These are phyloP conservation scores for Kodamaea plutei DNA, from an alignment of 1,139 yeast species.

Conservation along the genomic window DNA sequence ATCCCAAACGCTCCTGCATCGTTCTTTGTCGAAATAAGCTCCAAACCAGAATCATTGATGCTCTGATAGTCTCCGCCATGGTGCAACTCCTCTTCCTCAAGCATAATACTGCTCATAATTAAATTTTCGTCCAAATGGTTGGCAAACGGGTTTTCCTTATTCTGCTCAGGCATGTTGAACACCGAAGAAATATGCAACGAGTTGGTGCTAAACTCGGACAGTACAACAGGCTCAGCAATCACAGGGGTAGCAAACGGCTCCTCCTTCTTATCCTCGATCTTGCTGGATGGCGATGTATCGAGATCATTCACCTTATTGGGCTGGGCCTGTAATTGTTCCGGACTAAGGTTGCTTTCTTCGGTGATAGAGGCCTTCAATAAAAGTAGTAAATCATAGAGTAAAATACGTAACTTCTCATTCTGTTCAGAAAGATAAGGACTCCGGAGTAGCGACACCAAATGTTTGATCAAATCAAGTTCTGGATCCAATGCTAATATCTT, in stretches of 20 bases:
- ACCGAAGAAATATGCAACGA: conserved; percentile 14
- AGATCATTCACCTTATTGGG: background rate
- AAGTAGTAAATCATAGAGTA: conserved; percentile 59
- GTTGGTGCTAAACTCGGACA: background rate
- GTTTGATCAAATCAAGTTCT: conserved; percentile 38
- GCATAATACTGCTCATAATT: conserved; percentile 26
- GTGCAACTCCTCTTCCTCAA: conserved; percentile 33
- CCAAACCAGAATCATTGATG: conserved; percentile 27
- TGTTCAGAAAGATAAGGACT: conserved; percentile 34
- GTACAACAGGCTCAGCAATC: background rate
- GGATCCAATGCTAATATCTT: conserved; percentile 28
- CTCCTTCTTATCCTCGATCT: background rate
- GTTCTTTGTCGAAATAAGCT: conserved; percentile 17
- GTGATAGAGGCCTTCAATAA: conserved; percentile 46
- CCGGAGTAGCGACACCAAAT: conserved; percentile 44
- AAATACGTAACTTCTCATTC: conserved; percentile 51
- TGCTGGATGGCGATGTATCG: background rate
- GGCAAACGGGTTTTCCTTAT: conserved; percentile 23
- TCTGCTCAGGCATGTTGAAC: conserved; percentile 36
- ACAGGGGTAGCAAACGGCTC: background rate
- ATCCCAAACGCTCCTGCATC: conserved; percentile 22
- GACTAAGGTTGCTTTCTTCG: conserved; percentile 11
- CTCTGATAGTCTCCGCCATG: conserved; percentile 32
- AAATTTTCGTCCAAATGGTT: conserved; percentile 19
- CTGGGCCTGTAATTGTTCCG: conserved; percentile 1